Percentiles rank a stretch among this genome's conserved stretches.
These are phyloP conservation scores for Lasiodiplodia citricola DNA, from an alignment of 2,329 filamentous ascomycete species.

Conservation along the genomic window DNA sequence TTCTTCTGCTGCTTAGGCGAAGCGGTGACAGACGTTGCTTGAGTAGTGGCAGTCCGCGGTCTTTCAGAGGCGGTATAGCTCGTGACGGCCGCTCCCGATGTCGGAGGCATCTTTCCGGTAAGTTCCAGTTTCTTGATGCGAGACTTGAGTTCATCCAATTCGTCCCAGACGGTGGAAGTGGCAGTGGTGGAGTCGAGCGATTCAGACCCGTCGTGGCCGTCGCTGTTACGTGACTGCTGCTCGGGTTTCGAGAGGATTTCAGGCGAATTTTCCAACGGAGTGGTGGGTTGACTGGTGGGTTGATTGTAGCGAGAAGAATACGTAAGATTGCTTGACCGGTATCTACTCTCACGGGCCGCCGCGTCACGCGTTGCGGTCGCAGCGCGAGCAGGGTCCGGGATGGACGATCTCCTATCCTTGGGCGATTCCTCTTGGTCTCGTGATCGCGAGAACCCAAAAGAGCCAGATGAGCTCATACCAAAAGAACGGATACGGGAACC, in stretches of 20 bases:
- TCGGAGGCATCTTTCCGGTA: conserved; percentile 83
- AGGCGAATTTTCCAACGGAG: conserved; percentile 23
- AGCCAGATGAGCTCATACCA: conserved; percentile 19
- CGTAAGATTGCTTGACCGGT: conserved; percentile 22
- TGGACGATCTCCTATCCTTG: conserved; percentile 20
- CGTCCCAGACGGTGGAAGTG: conserved; percentile 95
- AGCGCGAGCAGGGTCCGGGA: conserved; percentile 15
- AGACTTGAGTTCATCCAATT: conserved; percentile 92
- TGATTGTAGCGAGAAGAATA: conserved; percentile 22
- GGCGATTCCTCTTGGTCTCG: conserved; percentile 21
- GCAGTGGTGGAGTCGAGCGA: conserved; percentile 88
- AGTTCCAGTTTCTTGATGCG: conserved; percentile 88
- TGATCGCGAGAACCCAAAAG: conserved; percentile 16
- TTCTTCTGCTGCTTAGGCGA: conserved; percentile 78
- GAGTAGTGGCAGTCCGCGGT: conserved; percentile 85
- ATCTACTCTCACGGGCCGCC: conserved; percentile 33
- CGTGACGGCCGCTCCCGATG: conserved; percentile 71
- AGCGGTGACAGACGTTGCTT: conserved; percentile 68
- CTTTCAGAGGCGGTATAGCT: conserved; percentile 60
- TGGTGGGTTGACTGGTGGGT: conserved; percentile 33
- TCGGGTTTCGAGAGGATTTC: conserved; percentile 20
- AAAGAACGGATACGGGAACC: conserved; percentile 18
- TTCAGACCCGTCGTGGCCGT: conserved; percentile 61
- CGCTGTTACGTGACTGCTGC: conserved; percentile 17
- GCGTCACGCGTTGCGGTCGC: conserved; percentile 37